Base-by-base conservation (phyloP, 371 early-diverging fungal genomes). In the Mucor plumbeus region DNA sequence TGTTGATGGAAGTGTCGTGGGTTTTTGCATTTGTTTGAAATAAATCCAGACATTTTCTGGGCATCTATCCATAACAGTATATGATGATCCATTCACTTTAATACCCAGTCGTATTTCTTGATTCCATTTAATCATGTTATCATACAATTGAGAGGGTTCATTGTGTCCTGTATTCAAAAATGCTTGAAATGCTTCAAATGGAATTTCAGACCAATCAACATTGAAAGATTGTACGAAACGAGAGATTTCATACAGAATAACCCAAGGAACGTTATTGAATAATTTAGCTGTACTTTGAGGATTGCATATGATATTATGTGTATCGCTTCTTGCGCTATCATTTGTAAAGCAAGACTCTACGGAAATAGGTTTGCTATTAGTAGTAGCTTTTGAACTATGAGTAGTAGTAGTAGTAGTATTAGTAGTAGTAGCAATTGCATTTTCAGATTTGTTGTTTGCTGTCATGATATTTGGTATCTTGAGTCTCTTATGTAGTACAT, bases 91-190 rank as follows among this genome's bases (percentile, higher is more conserved):
- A 35, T 47, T 65, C 0, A 68, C 0, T 33, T 59, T 68, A 7
- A 58, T n/a, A 4, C 69, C 65, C 21, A 58, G 21, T 31, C 73
- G 47, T 11, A 34, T 36, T 35, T 65, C 65, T n/a, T 58, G 65
- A 38, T 78, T 74, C 81, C 81, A 81, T 36, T 70, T 58, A 64
- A 76, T 61, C 74, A 81, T 78, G 10, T 17, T 26, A 35, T 76
- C 63, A 53, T 67, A 76, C 0, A 81, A 39, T 5, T 61, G 64
- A 6, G 54, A 60, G 5, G 76, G 78, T 5, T 74, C 68, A 7
- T 8, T 33, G 8, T 64, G 61, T 17, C 67, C 78, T 3, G 53
- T 67, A 36, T 54, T 56, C 1, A 73, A 54, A 33, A 81, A 81
- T 1, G 35, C 64, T n/a, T 72, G 73, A 31, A 78, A 59, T 1